Percentiles rank a stretch among this genome's conserved stretches.
phyloP scores from a whole-genome alignment of 805 yeast species.

The Komagataella pastoris region DNA sequence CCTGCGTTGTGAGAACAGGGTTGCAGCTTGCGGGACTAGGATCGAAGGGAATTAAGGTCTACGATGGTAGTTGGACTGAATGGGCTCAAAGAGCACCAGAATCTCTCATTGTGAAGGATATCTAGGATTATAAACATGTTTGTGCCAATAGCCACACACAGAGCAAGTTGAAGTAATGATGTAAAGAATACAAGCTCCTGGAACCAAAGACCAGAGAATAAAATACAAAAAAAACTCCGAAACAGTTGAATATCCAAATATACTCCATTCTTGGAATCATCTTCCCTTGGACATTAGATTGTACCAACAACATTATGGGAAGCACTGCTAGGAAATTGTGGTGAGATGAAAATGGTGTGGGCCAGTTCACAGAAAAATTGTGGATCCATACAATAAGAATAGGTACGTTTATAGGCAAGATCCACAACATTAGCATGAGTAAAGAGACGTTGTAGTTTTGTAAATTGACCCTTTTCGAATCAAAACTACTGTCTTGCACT shows the following conservation, averaged over 20 bases:
- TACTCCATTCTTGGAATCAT: conserved; percentile 25
- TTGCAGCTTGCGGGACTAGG: conserved; percentile 38
- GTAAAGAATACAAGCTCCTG: conserved; percentile 75
- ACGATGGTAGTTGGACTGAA: conserved; percentile 88
- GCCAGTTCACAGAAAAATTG: conserved; percentile 66
- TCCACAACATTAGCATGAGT: conserved; percentile 59
- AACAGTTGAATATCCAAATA: conserved; percentile 17
- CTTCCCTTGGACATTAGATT: conserved; percentile 35
- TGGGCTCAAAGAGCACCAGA: conserved; percentile 68
- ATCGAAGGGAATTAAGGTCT: conserved; percentile 35
- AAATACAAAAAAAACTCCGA: conserved; percentile 38
- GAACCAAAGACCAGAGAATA: conserved; percentile 66
- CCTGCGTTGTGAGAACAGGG: conserved; percentile 75
- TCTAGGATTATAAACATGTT: conserved; percentile 14
- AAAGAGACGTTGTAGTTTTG: conserved; percentile 52
- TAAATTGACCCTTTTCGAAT: conserved; percentile 8
- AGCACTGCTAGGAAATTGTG: conserved; percentile 70
- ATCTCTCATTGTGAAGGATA: conserved; percentile 33
- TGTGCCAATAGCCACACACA: conserved; percentile 40
- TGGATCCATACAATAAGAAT: conserved; percentile 72
- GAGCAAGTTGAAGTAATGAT: conserved; percentile 57
- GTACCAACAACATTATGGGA: conserved; percentile 54
- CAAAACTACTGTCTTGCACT: background rate
- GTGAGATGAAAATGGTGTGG: conserved; percentile 75
- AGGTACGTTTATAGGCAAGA: conserved; percentile 69